Conservation (phyloP, 164 flowering plant species). For the Amborella trichopoda region DNA sequence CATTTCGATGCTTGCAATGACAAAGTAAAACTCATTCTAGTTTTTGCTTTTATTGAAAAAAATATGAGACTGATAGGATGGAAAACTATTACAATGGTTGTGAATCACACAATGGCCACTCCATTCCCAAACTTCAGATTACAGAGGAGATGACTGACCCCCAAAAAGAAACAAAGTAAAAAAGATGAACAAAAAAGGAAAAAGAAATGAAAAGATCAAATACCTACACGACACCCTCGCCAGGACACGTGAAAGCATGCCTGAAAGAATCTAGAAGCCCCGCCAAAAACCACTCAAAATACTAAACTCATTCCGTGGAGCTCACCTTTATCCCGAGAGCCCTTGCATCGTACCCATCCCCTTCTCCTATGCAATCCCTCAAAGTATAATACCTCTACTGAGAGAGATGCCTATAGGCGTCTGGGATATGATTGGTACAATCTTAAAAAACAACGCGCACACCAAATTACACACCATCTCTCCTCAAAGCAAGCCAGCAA, state of each 20-base stretch:
- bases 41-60: constrained; percentile 11
- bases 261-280: constrained; percentile 31
- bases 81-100: constrained; percentile 13
- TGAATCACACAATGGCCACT: no score
- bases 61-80: constrained; percentile 7
- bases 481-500: constrained; percentile 73
- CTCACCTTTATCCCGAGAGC: constrained; percentile 44
- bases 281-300: constrained; percentile 12
- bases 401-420: constrained; percentile 15
- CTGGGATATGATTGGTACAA: constrained; percentile 21
- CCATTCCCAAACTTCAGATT: no score
- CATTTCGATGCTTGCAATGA: no score
- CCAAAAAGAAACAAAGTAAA: constrained; percentile 8
- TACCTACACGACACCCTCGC: constrained; percentile 11
- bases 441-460: constrained; percentile 32
- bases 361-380: constrained; percentile 10
- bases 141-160: constrained; percentile 9
- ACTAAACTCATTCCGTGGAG: constrained; percentile 23
- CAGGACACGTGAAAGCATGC: constrained; percentile 20
- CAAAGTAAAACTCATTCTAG: not conserved
- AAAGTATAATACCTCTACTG: constrained; percentile 13
- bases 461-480: constrained; percentile 2
- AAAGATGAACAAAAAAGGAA: constrained; percentile 17
- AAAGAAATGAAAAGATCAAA: constrained; percentile 2
- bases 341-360: constrained; percentile 30